Evolutionary conservation across 306 rosid species (phyloP).

Genomic region (Casuarina glauca): DNA sequence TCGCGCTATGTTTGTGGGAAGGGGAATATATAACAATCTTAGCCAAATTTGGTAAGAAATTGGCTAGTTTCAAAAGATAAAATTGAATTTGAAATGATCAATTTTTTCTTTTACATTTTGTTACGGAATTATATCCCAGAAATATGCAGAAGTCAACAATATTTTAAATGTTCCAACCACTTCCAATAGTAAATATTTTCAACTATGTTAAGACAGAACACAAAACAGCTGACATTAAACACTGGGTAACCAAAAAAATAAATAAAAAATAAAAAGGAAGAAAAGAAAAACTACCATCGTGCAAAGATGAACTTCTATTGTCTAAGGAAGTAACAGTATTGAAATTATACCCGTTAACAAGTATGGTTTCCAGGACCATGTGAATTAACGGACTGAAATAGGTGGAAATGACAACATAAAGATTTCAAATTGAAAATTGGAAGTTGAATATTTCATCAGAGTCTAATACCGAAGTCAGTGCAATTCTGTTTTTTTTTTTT

Average conservation of each 20-base stretch:
- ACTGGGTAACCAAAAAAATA: background rate
- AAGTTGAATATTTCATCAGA: background rate
- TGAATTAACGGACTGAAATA: background rate
- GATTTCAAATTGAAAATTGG: background rate
- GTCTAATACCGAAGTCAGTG: background rate
- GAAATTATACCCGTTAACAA: background rate
- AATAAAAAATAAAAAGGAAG: background rate
- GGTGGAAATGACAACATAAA: background rate
- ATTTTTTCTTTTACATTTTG: background rate
- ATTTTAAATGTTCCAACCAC: background rate
- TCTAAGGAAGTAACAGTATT: background rate
- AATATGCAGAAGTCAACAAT: background rate
- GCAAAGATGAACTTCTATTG: background rate
- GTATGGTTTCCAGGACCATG: background rate
- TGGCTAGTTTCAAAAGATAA: background rate
- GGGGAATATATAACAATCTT: background rate
- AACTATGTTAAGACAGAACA: background rate
- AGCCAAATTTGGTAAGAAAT: background rate
- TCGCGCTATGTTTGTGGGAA: slow-evolving; percentile 15
- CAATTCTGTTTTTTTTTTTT: background rate
- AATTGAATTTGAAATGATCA: background rate
- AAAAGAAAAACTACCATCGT: background rate
- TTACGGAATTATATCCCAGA: background rate
- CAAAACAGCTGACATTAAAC: background rate
- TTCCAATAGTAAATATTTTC: background rate